Conservation (phyloP, 345 rosid genomes). For the Murraya koenigii region DNA sequence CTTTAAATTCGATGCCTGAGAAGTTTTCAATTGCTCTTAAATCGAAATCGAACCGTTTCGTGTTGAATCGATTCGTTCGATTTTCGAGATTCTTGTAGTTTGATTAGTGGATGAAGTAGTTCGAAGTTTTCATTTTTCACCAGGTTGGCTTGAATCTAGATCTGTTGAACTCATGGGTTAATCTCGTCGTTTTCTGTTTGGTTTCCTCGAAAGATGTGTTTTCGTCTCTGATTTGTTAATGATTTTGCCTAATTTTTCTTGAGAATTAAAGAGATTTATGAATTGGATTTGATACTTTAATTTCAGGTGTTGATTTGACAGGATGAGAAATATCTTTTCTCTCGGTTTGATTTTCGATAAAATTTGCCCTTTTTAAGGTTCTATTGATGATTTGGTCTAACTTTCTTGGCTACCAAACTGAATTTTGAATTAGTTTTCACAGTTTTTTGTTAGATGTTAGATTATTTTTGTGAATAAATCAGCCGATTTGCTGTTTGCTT, state of each 20-base stretch:
- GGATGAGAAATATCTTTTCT: too few species aligned
- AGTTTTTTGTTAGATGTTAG: neutral
- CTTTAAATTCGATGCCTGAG: neutral
- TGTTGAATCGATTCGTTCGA: neutral
- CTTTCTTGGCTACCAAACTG: neutral
- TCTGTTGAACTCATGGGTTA: constrained; percentile 5
- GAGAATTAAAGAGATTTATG: neutral
- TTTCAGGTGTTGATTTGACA: too few species aligned
- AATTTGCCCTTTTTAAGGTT: neutral
- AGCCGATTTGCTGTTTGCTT: constrained; percentile 1
- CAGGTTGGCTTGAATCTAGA: constrained; percentile 22
- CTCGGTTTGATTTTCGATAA: neutral
- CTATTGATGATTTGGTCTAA: neutral
- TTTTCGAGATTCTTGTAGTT: neutral
- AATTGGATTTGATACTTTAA: neutral
- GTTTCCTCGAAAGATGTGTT: neutral
- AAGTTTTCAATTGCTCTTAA: neutral
- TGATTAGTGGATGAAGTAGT: neutral
- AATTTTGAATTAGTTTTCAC: neutral
- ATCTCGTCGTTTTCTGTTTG: constrained; percentile 11
- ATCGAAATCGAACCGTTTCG: neutral
- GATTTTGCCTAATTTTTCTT: neutral
- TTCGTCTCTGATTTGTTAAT: neutral
- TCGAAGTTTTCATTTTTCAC: neutral
- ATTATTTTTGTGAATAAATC: neutral